Base-by-base conservation (phyloP, 768 basidiomycete species). In the Lentinula sp. region DNA sequence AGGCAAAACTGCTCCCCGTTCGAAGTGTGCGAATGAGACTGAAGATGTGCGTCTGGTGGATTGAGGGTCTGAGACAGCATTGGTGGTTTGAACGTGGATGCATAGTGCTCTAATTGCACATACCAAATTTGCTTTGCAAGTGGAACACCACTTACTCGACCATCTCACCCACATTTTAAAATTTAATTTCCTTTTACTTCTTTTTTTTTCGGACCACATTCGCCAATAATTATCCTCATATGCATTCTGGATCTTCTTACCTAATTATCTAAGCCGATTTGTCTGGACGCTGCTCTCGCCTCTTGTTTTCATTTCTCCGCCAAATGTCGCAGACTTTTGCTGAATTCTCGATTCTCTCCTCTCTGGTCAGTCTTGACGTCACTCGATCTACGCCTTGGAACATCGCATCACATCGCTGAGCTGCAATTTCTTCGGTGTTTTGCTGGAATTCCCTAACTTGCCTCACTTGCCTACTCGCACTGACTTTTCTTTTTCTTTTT, bases 1-100 rank as follows among this genome's bases (percentile, higher is more conserved):
- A 95, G 71, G 79, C 93, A 12, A 90, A 94, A 67, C 81, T 98
- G 8, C 78, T 95, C 10, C 91, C 93, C 0, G 87, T 95, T 56
- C 83, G 86, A 62, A 90, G 85, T 57, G 81, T 91, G 0, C 81
- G 89, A 32, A 77, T 97, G 63, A 81, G 96, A 36, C 75, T 98
- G 58, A 79, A 89, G 60, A 79, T 98, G 66, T 88, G 97, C 61
- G 91, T 91, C 32, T 90, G 93, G 68, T 98, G 96, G 96, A 95
- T 98, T 67, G 93, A 97, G 75, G 82, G 85, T 68, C 74, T 91
- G 60, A 77, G 81, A 57, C 77, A 77, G 58, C 78, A 81, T 53
- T 86, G 85, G 85, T 85, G 69, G 60, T 63, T 56, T 57, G 54
- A 52, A 16, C 50, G 55, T 36, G 61, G 61, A n/a, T 66, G 63